Percentiles rank a stretch among this genome's conserved stretches.
These are phyloP conservation scores for Hypoxylon sp. DNA, from an alignment of 2,329 filamentous ascomycete genomes.

Conservation along the genomic window DNA sequence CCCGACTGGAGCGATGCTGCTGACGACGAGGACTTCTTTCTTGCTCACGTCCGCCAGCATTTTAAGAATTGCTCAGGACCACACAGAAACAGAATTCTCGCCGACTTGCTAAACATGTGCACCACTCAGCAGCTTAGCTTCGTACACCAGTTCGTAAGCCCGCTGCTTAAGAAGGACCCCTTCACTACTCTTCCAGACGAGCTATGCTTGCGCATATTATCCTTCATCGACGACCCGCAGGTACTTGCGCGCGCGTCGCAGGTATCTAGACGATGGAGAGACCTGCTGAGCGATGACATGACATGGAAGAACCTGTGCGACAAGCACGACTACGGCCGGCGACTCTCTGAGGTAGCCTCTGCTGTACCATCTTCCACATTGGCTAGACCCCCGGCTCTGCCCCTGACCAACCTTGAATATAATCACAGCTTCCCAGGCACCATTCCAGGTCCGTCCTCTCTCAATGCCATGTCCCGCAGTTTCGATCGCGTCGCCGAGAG, in stretches of 20 bases:
- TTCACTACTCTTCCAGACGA: constrained; percentile 93
- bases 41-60: constrained; percentile 78
- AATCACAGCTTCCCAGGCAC: constrained; percentile 57
- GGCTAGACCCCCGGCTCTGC: constrained; percentile 44
- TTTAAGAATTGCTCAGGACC: constrained; percentile 80
- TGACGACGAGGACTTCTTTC: constrained; percentile 82
- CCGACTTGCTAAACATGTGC: constrained; percentile 90
- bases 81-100: constrained; percentile 81
- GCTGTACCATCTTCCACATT: constrained; percentile 44
- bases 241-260: constrained; percentile 92
- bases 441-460: constrained; percentile 46
- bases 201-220: constrained; percentile 87
- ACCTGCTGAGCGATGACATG: constrained; percentile 93
- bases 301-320: constrained; percentile 98
- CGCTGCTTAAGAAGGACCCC: constrained; percentile 92
- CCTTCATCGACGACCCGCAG: constrained; percentile 96
- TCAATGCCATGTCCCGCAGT: constrained; percentile 57
- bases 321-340: constrained; percentile 85
- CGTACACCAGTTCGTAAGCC: constrained; percentile 94
- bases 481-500: constrained; percentile 60
- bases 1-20: constrained; percentile 80
- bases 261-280: constrained; percentile 93
- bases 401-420: constrained; percentile 46
- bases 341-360: constrained; percentile 60
- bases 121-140: constrained; percentile 96